Percentiles rank a stretch among this genome's conserved stretches.
Evolutionary conservation across 2,329 filamentous ascomycete genomes (phyloP).

Genomic region (Colletotrichum graminicola): DNA sequence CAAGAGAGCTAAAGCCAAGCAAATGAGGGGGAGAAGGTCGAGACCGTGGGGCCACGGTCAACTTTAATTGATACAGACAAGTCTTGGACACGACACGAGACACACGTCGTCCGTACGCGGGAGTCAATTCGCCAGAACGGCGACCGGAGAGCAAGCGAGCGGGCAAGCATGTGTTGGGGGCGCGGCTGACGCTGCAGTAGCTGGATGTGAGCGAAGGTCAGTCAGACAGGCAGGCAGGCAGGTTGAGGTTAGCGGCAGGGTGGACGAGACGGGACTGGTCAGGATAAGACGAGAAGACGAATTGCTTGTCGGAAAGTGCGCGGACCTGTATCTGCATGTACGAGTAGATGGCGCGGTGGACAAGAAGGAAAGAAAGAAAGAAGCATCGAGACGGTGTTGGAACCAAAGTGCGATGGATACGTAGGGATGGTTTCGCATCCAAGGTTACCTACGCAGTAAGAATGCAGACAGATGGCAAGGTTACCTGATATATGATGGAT

Average conservation of each 20-base stretch:
- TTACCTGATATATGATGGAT: not conserved
- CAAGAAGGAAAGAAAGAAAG: not conserved
- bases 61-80: slow-evolving; percentile 37
- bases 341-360: not conserved
- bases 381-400: not conserved
- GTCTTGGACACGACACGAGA: slow-evolving; percentile 31
- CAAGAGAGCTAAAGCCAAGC: slow-evolving; percentile 3
- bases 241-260: not conserved
- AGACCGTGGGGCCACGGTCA: not conserved
- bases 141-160: not conserved
- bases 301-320: not conserved
- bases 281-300: not conserved
- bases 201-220: not conserved
- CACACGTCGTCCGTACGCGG: not conserved
- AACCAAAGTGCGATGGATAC: not conserved
- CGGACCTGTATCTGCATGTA: too few relatives aligned
- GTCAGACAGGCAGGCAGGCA: too few relatives aligned
- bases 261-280: not conserved
- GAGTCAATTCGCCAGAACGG: not conserved
- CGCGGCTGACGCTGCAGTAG: slow-evolving; percentile 1
- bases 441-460: not conserved
- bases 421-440: not conserved
- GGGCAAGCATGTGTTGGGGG: not conserved
- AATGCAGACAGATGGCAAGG: not conserved
- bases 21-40: not conserved